phyloP scores from a whole-genome alignment of 208 protist genomes.

The Leishmania turanica region DNA sequence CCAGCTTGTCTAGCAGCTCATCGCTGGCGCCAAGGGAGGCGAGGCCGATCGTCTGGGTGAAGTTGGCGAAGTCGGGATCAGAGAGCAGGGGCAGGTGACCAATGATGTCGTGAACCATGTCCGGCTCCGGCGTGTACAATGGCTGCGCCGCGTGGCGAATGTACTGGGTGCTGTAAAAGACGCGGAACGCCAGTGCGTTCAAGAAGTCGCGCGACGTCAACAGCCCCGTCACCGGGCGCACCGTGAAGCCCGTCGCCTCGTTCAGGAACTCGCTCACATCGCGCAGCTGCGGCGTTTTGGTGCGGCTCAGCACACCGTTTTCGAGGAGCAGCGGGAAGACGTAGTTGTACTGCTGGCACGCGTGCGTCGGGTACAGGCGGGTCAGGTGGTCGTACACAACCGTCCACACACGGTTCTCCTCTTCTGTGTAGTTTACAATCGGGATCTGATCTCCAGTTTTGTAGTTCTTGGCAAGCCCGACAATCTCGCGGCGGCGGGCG shows the following conservation, averaged over 20 bases:
- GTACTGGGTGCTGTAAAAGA: slow-evolving; percentile 98
- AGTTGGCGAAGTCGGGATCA: slow-evolving; percentile 96
- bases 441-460: slow-evolving; percentile 88
- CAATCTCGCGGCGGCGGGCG: slow-evolving; percentile 84
- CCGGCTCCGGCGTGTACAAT: slow-evolving; percentile 97
- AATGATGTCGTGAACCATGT: slow-evolving; percentile 95
- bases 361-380: slow-evolving; percentile 90
- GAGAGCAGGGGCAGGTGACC: slow-evolving; percentile 97
- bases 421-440: slow-evolving; percentile 90
- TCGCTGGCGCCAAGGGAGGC: slow-evolving; percentile 96
- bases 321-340: slow-evolving; percentile 93
- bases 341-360: slow-evolving; percentile 94
- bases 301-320: slow-evolving; percentile 89
- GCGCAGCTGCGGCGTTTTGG: slow-evolving; percentile 94
- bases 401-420: slow-evolving; percentile 93
- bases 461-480: slow-evolving; percentile 70
- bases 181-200: slow-evolving; percentile 95
- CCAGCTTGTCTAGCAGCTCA: slow-evolving; percentile 92
- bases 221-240: slow-evolving; percentile 94
- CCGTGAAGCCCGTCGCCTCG: slow-evolving; percentile 91
- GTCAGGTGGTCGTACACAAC: slow-evolving; percentile 87
- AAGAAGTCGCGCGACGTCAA: slow-evolving; percentile 96
- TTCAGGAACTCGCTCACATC: slow-evolving; percentile 94
- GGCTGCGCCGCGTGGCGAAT: slow-evolving; percentile 95
- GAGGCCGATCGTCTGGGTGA: slow-evolving; percentile 97